Evolutionary conservation across 2,329 filamentous ascomycete genomes (phyloP), one percentile per base, ranked within the genome.

Genomic region (Colletotrichum simmondsii): DNA sequence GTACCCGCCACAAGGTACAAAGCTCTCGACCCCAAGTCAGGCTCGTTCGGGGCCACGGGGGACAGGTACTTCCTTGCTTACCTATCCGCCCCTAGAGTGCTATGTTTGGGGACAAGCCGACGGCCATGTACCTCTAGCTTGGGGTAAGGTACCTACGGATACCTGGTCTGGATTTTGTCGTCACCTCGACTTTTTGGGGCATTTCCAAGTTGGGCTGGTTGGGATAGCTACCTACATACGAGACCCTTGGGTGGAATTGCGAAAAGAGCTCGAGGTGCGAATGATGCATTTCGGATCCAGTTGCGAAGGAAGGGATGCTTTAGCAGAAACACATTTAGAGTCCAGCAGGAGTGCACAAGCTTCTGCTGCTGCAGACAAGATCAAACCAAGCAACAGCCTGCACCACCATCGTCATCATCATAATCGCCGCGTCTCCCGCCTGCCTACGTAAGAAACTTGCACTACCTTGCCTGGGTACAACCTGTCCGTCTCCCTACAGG

Each of bases 61-160:
- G 61, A 42, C 46, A 65, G 66, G 60, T 65, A 61, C 66, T 22
- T 70, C 30, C 49, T 56, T 56, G 49, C 62, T 65, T 65, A 42
- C 32, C 46, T 54, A 67, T 53, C 46, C 30, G 59, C 56, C 28
- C 22, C 58, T 46, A 64, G 22, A 46, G 46, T 56, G 42, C 22
- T 42, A 14, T 22, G 42, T 32, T 52, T 49, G 42, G 37, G 60
- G 26, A 22, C 19, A 49, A 30, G 60, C 26, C 60, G 42, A 28
- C 19, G 10, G 22, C 14, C 37, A 63, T 35, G 60, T 63, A 53
- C 60, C 60, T 37, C 57, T 19, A 63, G 60, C 42, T 35, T 19
- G 19, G 60, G 28, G 19, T 14, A 46, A 61, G 58, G 58, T 61
- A 49, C 42, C 42, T 52, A 8, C 5, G 14, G 30, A 12, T 61